Evolutionary conservation across 192 early-diverging fungal species (phyloP).

Genomic region (Mortierella alpina): DNA sequence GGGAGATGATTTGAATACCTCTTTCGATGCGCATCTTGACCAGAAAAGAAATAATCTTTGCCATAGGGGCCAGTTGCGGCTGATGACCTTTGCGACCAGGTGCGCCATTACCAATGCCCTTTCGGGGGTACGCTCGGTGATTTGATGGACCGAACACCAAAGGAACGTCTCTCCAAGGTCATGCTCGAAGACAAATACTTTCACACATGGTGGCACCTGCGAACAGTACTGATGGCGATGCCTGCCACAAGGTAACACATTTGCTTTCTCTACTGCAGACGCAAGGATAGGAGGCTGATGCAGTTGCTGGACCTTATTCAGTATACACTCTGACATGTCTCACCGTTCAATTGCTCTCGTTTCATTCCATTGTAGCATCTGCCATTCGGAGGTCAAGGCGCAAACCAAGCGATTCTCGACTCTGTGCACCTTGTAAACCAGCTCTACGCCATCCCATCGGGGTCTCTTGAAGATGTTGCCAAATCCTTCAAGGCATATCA

Average conservation of each 20-base stretch:
- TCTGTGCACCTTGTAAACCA: conserved; percentile 30
- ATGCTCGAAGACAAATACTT: conserved; percentile 37
- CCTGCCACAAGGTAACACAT: conserved; percentile 13
- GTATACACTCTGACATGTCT: too few relatives aligned
- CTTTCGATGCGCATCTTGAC: background rate
- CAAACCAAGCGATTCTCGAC: conserved; percentile 32
- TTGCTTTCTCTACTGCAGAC: too few relatives aligned
- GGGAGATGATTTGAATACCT: too few relatives aligned
- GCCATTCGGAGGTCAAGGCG: conserved; percentile 32
- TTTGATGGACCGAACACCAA: conserved; percentile 22
- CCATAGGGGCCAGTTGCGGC: conserved; percentile 16
- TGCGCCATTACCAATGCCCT: conserved; percentile 25
- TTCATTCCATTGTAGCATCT: background rate
- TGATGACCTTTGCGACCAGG: conserved; percentile 22
- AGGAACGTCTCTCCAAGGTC: conserved; percentile 30
- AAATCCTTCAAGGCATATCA: conserved; percentile 25
- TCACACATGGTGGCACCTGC: conserved; percentile 24
- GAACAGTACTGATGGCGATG: conserved; percentile 29
- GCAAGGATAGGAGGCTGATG: too few relatives aligned
- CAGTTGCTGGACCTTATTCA: too few relatives aligned
- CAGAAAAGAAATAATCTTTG: background rate
- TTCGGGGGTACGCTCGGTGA: conserved; percentile 30
- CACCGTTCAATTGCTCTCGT: too few relatives aligned
- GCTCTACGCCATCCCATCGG: conserved; percentile 24
- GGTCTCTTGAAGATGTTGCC: conserved; percentile 11